A percentile compares a stretch with the other conserved stretches of the same genome.
These are phyloP conservation scores for Orbilia oligospora DNA, from an alignment of 2,329 filamentous ascomycete species.

Conservation along the genomic window DNA sequence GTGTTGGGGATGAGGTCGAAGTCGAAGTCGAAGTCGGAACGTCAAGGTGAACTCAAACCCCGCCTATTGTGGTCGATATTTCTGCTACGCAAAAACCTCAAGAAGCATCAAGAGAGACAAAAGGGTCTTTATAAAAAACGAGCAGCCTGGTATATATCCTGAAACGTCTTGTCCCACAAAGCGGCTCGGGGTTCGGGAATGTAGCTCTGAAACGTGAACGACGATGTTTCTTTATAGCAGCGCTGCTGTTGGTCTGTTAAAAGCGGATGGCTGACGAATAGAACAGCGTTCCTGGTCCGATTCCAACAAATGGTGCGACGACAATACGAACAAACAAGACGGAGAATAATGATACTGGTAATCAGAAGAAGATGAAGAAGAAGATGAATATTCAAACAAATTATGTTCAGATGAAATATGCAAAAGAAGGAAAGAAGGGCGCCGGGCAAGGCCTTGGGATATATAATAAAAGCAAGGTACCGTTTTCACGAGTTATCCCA, in stretches of 20 bases:
- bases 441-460: slow-evolving; percentile 51
- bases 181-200: slow-evolving; percentile 60
- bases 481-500: slow-evolving; percentile 55
- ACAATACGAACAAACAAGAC: slow-evolving; percentile 31
- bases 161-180: slow-evolving; percentile 61
- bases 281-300: slow-evolving; percentile 48
- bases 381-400: background rate
- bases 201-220: slow-evolving; percentile 59
- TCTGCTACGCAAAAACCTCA: slow-evolving; percentile 13
- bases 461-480: slow-evolving; percentile 61
- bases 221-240: slow-evolving; percentile 56
- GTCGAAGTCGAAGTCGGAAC: slow-evolving; percentile 24
- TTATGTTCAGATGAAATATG: slow-evolving; percentile 55
- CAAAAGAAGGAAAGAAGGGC: slow-evolving; percentile 45
- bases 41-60: slow-evolving; percentile 21
- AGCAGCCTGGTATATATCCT: slow-evolving; percentile 32
- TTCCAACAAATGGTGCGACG: slow-evolving; percentile 60
- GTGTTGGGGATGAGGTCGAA: slow-evolving; percentile 49
- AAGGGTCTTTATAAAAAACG: slow-evolving; percentile 38
- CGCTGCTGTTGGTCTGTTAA: slow-evolving; percentile 45
- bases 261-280: slow-evolving; percentile 60
- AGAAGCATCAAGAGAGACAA: slow-evolving; percentile 27
- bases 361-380: slow-evolving; percentile 1
- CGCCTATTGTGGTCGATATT: slow-evolving; percentile 19
- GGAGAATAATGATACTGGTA: no score